Conservation (phyloP, 768 basidiomycete genomes). For the Lactifluus subvellereus region DNA sequence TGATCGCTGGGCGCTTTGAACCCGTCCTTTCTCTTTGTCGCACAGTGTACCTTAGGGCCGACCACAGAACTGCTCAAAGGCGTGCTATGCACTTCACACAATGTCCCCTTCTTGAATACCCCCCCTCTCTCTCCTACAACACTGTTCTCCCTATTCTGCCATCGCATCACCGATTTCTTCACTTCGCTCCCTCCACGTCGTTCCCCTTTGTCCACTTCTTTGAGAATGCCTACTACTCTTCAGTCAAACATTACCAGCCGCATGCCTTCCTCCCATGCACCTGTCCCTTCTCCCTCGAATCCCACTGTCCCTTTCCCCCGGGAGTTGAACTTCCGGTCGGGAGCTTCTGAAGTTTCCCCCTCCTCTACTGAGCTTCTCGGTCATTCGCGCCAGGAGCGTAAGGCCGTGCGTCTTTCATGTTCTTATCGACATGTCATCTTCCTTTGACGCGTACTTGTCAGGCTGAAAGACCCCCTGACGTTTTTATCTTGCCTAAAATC, state of each 20-base stretch:
- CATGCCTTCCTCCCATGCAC: neutral
- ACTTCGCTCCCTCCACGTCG: neutral
- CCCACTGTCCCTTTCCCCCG: neutral
- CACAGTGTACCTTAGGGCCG: neutral
- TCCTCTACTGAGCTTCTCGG: neutral
- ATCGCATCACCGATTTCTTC: neutral
- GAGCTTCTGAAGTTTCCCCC: neutral
- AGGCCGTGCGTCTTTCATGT: constrained; percentile 5
- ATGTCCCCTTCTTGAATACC: neutral
- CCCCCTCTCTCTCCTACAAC: neutral
- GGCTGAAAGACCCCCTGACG: neutral
- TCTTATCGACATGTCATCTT: neutral
- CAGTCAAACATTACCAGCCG: neutral
- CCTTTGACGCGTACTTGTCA: neutral
- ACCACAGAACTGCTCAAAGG: constrained; percentile 7
- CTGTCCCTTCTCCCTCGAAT: neutral
- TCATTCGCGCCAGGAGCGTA: neutral
- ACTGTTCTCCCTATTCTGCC: neutral
- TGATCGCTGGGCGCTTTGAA: neutral
- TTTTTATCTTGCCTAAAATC: neutral
- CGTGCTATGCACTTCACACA: neutral
- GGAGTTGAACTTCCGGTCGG: neutral
- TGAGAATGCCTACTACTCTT: neutral
- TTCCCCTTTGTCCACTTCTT: neutral
- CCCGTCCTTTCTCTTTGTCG: constrained; percentile 15